Percentiles rank a stretch among this genome's conserved stretches.
These are phyloP conservation scores for Globisporangium viniferum DNA, from an alignment of 352 stramenopile genomes.

Conservation along the genomic window DNA sequence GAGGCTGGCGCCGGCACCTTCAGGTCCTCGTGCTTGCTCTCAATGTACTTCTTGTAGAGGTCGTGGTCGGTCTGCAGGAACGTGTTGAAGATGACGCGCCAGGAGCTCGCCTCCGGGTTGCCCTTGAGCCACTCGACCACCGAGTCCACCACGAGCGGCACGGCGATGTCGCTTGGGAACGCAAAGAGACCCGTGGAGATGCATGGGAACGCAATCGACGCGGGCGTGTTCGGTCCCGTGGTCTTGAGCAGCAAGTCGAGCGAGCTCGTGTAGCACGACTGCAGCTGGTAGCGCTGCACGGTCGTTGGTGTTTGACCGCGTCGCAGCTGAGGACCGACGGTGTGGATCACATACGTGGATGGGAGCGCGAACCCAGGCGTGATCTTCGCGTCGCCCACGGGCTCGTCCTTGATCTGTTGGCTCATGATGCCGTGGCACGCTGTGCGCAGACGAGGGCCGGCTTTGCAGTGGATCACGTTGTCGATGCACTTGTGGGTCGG, in stretches of 20 bases:
- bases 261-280: conserved; percentile 49
- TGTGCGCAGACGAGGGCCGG: conserved; percentile 48
- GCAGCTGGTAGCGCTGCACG: conserved; percentile 28
- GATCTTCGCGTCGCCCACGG: conserved; percentile 48
- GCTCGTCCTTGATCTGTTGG: conserved; percentile 34
- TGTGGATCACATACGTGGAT: conserved; percentile 54
- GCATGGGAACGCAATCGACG: conserved; percentile 51
- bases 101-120: conserved; percentile 29
- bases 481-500: conserved; percentile 70
- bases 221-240: conserved; percentile 3
- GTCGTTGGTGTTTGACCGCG: conserved; percentile 23
- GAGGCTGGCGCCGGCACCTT: conserved; percentile 19
- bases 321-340: conserved; percentile 51
- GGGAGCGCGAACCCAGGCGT: conserved; percentile 52
- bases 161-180: conserved; percentile 53
- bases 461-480: conserved; percentile 69
- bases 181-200: conserved; percentile 71
- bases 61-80: conserved; percentile 57
- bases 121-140: conserved; percentile 50
- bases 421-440: conserved; percentile 53
- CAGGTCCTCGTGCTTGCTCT: conserved; percentile 17
- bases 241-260: conserved; percentile 44
- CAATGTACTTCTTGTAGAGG: conserved; percentile 41
- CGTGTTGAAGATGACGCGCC: conserved; percentile 73
- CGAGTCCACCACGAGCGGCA: conserved; percentile 37